phyloP scores from a whole-genome alignment of 2,329 filamentous ascomycete genomes.

The Lachnellula occidentalis region DNA sequence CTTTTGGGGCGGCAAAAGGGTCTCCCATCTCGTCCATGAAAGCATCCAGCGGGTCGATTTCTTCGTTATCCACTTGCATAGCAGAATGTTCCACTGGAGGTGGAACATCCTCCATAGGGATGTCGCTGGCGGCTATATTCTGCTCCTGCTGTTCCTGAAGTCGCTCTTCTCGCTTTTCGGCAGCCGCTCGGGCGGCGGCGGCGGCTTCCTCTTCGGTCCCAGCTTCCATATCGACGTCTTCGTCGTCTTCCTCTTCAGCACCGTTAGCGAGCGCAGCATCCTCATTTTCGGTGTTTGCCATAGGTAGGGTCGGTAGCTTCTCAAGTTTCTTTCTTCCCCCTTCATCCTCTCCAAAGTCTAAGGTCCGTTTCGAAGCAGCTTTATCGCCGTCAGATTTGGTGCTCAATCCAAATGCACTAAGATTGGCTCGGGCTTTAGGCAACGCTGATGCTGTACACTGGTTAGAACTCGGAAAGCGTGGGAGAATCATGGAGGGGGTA shows the following conservation, averaged over 20 bases:
- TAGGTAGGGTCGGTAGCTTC: constrained; percentile 74
- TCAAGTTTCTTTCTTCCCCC: constrained; percentile 81
- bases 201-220: constrained; percentile 83
- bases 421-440: constrained; percentile 65
- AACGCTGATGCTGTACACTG: constrained; percentile 41
- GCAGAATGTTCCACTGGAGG: too few relatives aligned
- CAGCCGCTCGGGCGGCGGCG: constrained; percentile 77
- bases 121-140: background rate
- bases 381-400: constrained; percentile 64
- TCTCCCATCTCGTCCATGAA: constrained; percentile 72
- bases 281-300: constrained; percentile 55
- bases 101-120: too few relatives aligned
- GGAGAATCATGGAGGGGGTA: too few relatives aligned
- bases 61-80: constrained; percentile 48
- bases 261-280: constrained; percentile 49
- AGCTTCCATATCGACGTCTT: constrained; percentile 69
- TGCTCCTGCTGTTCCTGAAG: constrained; percentile 35
- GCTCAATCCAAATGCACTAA: constrained; percentile 78
- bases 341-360: constrained; percentile 86
- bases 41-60: constrained; percentile 87
- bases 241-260: constrained; percentile 56
- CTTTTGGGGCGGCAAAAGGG: constrained; percentile 39
- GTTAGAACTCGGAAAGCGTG: constrained; percentile 12
- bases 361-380: constrained; percentile 62
- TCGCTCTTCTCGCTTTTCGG: constrained; percentile 74